A percentile compares a stretch with the other conserved stretches of the same genome.
phyloP scores from a whole-genome alignment of 2,329 filamentous ascomycete genomes.

The Knoxdaviesia proteae region DNA sequence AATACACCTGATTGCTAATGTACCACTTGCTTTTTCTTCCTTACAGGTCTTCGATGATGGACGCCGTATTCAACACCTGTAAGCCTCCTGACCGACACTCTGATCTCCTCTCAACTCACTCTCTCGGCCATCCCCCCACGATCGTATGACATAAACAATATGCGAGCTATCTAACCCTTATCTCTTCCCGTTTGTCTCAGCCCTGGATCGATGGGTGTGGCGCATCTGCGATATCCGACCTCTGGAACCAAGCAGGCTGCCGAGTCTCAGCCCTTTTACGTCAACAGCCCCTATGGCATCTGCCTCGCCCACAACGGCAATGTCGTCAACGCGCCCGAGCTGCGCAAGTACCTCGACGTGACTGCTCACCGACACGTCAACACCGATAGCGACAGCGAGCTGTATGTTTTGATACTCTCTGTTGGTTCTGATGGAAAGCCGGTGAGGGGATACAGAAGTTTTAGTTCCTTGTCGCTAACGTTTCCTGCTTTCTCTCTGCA shows the following conservation, averaged over 20 bases:
- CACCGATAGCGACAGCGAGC: constrained; percentile 75
- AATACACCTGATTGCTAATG: not conserved
- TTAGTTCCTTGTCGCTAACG: too few relatives aligned
- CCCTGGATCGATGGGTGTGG: constrained; percentile 71
- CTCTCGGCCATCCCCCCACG: not conserved
- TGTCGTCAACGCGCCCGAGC: constrained; percentile 53
- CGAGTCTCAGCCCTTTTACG: constrained; percentile 78
- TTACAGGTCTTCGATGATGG: constrained; percentile 60
- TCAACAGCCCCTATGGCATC: constrained; percentile 70
- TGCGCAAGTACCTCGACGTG: constrained; percentile 51
- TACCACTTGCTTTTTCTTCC: not conserved
- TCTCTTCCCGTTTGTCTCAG: constrained; percentile 12
- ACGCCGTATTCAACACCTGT: constrained; percentile 20
- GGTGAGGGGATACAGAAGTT: too few relatives aligned
- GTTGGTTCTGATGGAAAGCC: too few relatives aligned
- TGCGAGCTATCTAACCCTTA: constrained; percentile 18
- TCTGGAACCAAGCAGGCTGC: constrained; percentile 55
- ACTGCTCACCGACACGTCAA: constrained; percentile 76
- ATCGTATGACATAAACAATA: not conserved
- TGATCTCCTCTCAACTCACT: constrained; percentile 20
- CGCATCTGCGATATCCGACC: constrained; percentile 76
- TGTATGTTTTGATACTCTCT: constrained; percentile 15
- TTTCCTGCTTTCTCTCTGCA: not conserved
- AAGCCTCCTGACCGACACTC: constrained; percentile 15
- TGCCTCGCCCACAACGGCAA: constrained; percentile 75